phyloP scores from a whole-genome alignment of 2,329 filamentous ascomycete species.

The Cladosporium sp. region DNA sequence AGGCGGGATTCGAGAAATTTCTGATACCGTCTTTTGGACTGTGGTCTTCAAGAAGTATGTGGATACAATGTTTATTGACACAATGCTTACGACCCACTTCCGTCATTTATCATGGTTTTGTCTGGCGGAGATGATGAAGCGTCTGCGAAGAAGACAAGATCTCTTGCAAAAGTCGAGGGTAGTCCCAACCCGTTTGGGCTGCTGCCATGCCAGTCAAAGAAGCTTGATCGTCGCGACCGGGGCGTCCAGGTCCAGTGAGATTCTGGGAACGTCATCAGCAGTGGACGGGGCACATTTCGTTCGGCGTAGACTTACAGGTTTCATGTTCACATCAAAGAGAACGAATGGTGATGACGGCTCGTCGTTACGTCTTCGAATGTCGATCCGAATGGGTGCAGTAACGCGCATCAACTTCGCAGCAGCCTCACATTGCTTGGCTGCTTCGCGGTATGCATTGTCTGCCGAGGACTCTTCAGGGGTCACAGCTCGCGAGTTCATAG shows the following conservation, averaged over 20 bases:
- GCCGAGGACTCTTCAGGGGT: slow-evolving; percentile 26
- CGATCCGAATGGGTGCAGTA: slow-evolving; percentile 45
- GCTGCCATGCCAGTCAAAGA: slow-evolving; percentile 45
- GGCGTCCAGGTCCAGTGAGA: slow-evolving; percentile 46
- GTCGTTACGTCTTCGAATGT: slow-evolving; percentile 37
- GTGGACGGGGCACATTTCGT: slow-evolving; percentile 20
- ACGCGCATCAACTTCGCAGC: slow-evolving; percentile 37
- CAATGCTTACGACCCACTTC: no score
- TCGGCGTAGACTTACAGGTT: background rate
- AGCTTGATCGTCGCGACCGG: slow-evolving; percentile 45
- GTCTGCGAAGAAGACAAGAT: no score
- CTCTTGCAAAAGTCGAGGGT: no score
- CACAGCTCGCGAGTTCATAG: slow-evolving; percentile 42
- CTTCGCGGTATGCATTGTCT: slow-evolving; percentile 31
- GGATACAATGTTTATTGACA: no score
- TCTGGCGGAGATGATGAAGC: no score
- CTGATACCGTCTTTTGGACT: no score
- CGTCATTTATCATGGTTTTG: no score
- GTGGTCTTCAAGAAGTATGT: no score
- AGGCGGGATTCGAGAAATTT: no score
- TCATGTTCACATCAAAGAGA: slow-evolving; percentile 2
- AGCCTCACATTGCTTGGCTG: slow-evolving; percentile 37
- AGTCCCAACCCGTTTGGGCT: slow-evolving; percentile 38
- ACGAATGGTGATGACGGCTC: background rate
- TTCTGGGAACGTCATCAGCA: slow-evolving; percentile 52